These are phyloP conservation scores for Penicillium sp. DNA, from an alignment of 2,329 filamentous ascomycete species.

Conservation along the genomic window DNA sequence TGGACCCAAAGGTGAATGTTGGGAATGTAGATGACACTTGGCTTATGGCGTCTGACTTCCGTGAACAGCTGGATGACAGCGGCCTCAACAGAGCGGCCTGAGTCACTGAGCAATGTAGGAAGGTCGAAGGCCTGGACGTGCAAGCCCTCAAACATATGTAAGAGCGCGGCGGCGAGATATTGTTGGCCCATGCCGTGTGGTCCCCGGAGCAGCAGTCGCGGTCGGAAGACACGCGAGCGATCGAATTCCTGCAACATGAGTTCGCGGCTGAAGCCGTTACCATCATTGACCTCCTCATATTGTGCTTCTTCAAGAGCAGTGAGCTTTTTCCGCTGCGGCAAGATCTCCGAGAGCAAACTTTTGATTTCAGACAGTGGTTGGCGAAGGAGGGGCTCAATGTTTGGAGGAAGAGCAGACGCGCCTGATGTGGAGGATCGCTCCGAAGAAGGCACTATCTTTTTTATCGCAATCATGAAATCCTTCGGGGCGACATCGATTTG, in stretches of 20 bases:
- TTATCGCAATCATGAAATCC: constrained; percentile 95
- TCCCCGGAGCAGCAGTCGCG: constrained; percentile 80
- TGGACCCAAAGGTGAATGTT: constrained; percentile 84
- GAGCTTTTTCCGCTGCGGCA: constrained; percentile 79
- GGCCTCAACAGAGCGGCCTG: constrained; percentile 74
- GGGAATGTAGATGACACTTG: constrained; percentile 91
- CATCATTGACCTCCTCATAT: constrained; percentile 78
- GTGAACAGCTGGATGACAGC: constrained; percentile 86
- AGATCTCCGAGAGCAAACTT: constrained; percentile 64
- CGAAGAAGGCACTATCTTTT: constrained; percentile 93
- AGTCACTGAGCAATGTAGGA: constrained; percentile 78
- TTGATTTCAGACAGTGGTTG: constrained; percentile 68
- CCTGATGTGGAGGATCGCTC: constrained; percentile 83
- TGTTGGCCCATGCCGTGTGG: constrained; percentile 85
- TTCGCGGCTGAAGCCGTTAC: constrained; percentile 81
- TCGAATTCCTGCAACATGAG: constrained; percentile 76
- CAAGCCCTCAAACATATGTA: constrained; percentile 88
- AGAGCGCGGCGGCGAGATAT: constrained; percentile 77
- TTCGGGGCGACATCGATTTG: constrained; percentile 84
- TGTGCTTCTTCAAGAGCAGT: constrained; percentile 93
- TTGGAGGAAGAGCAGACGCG: constrained; percentile 72
- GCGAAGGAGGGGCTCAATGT: constrained; percentile 75
- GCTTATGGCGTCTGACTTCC: constrained; percentile 90
- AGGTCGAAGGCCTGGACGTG: constrained; percentile 95
- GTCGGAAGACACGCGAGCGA: constrained; percentile 79